Conservation (phyloP, 495 filamentous ascomycete species). For the Recurvomyces mirabilis region DNA sequence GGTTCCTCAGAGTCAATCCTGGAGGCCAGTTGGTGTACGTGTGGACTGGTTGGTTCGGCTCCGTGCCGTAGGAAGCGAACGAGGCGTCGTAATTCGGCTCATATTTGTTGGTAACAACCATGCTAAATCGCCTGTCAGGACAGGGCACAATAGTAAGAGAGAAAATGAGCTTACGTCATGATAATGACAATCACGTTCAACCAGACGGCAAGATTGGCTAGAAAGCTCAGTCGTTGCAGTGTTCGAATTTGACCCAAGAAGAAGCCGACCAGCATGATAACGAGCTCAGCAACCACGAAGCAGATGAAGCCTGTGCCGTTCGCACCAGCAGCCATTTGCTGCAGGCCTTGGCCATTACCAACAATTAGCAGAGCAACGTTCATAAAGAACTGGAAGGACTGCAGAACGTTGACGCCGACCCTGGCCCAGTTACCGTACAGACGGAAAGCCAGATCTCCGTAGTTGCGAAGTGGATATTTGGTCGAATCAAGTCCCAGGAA, state of each 20-base stretch:
- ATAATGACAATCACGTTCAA: conserved; percentile 45
- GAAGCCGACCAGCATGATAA: conserved; percentile 36
- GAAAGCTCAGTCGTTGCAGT: conserved; percentile 43
- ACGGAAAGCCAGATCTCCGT: conserved; percentile 50
- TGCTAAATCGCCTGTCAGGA: too few relatives aligned
- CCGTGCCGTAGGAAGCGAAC: neutral
- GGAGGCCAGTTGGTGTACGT: conserved; percentile 2
- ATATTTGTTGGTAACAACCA: conserved; percentile 10
- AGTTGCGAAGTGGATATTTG: conserved; percentile 43
- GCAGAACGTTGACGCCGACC: conserved; percentile 42
- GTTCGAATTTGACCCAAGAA: conserved; percentile 41
- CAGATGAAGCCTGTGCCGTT: conserved; percentile 1
- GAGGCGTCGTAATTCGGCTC: conserved; percentile 7
- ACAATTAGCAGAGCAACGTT: conserved; percentile 45
- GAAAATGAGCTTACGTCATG: too few relatives aligned
- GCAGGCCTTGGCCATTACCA: conserved; percentile 46
- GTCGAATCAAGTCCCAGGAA: conserved; percentile 44
- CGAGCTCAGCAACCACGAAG: conserved; percentile 2
- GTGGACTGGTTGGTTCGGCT: too few relatives aligned
- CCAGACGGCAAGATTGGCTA: conserved; percentile 49
- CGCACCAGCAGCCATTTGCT: conserved; percentile 42
- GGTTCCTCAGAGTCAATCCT: neutral
- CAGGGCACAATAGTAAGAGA: too few relatives aligned
- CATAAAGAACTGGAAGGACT: conserved; percentile 40
- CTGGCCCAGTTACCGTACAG: conserved; percentile 42